A percentile compares a stretch with the other conserved stretches of the same genome.
phyloP scores from a whole-genome alignment of 2,329 filamentous ascomycete species.

The Lachnellula subtilissima region DNA sequence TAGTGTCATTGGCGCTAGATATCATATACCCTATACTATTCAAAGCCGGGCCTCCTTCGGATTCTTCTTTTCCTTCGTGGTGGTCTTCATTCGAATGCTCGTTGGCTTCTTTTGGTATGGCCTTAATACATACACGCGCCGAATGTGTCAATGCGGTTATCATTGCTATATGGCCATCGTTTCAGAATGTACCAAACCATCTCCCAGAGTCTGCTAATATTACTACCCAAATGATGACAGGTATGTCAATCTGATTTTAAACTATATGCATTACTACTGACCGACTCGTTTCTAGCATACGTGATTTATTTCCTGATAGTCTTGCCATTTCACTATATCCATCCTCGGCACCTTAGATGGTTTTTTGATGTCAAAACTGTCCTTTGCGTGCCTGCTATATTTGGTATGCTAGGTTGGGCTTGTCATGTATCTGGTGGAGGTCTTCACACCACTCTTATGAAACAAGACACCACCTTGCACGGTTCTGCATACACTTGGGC shows the following conservation, averaged over 20 bases:
- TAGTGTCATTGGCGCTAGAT: not conserved
- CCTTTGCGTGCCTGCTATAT: not conserved
- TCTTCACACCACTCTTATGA: not conserved
- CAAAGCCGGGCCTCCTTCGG: not conserved
- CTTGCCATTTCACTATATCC: slow-evolving; percentile 42
- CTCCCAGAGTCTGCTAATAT: slow-evolving; percentile 44
- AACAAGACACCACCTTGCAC: not conserved
- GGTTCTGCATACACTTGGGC: not conserved
- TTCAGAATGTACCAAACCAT: slow-evolving; percentile 43
- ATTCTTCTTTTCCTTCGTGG: not conserved
- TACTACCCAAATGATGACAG: slow-evolving; percentile 45
- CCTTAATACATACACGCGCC: not conserved
- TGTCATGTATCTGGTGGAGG: not conserved
- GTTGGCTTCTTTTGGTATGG: not conserved
- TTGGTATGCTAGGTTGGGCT: not conserved
- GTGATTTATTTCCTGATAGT: slow-evolving; percentile 34
- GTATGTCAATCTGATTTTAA: too few relatives aligned
- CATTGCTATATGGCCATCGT: slow-evolving; percentile 47
- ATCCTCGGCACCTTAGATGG: slow-evolving; percentile 39
- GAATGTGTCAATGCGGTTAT: slow-evolving; percentile 19
- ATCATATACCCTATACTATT: not conserved
- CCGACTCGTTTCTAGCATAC: slow-evolving; percentile 35
- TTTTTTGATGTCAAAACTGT: slow-evolving; percentile 45
- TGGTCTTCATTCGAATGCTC: not conserved
- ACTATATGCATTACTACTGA: too few relatives aligned